These are phyloP conservation scores for Epichloe coenophiala DNA, from an alignment of 2,329 filamentous ascomycete genomes.

Conservation along the genomic window DNA sequence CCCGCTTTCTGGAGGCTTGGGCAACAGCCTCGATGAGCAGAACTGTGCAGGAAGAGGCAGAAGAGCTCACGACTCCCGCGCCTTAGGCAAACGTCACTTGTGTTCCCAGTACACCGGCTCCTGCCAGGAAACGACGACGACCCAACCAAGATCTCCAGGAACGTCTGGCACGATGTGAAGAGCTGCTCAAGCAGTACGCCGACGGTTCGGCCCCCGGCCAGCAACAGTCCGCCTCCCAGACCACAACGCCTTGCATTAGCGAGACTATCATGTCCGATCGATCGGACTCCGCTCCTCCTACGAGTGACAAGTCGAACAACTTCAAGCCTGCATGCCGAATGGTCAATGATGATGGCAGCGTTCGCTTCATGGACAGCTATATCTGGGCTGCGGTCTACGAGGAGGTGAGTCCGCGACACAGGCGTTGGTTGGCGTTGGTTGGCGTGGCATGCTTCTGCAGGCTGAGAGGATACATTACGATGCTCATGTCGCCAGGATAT, in stretches of 20 bases:
- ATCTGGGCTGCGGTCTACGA: conserved; percentile 41
- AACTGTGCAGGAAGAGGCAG: background rate
- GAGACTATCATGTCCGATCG: conserved; percentile 14
- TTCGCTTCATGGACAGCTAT: conserved; percentile 44
- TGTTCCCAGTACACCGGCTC: conserved; percentile 45
- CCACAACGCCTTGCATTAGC: conserved; percentile 1
- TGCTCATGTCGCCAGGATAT: background rate
- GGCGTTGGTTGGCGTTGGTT: too few species aligned
- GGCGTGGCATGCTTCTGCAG: background rate
- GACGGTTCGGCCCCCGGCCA: conserved; percentile 17
- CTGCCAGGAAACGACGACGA: conserved; percentile 42
- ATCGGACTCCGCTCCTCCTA: conserved; percentile 13
- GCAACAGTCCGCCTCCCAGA: conserved; percentile 8
- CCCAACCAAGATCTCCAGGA: conserved; percentile 51
- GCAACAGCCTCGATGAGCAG: background rate
- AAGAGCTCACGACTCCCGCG: conserved; percentile 5
- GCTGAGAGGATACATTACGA: background rate
- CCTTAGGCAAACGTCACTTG: conserved; percentile 43
- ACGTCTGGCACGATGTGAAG: conserved; percentile 44
- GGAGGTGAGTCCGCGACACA: conserved; percentile 29
- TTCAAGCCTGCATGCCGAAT: conserved; percentile 39
- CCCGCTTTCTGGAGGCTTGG: conserved; percentile 1
- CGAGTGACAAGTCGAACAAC: conserved; percentile 16
- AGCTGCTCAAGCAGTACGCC: conserved; percentile 44
- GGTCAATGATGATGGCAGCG: conserved; percentile 38